Conservation (phyloP, 148 eudicot species). For the Simmondsia chinensis region DNA sequence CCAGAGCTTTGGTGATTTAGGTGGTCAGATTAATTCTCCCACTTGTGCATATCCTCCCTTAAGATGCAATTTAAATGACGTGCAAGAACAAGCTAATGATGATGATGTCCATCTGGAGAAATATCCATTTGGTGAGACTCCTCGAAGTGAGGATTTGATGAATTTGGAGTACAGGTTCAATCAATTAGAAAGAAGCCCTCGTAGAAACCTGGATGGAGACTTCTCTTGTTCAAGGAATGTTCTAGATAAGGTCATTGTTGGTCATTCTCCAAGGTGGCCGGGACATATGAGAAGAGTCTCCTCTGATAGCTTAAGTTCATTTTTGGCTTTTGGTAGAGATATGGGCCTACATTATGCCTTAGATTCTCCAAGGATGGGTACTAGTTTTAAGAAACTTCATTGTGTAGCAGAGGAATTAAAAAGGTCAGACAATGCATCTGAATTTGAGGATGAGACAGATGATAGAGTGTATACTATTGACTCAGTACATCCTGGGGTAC, state of each 20-base stretch:
- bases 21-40: slow-evolving; percentile 31
- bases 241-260: slow-evolving; percentile 65
- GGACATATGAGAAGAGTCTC: slow-evolving; percentile 43
- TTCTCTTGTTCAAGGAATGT: slow-evolving; percentile 26
- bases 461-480: slow-evolving; percentile 92
- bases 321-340: slow-evolving; percentile 31
- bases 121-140: slow-evolving; percentile 63
- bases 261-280: slow-evolving; percentile 49
- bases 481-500: slow-evolving; percentile 45
- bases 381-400: slow-evolving; percentile 41
- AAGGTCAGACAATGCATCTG: slow-evolving; percentile 50
- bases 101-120: slow-evolving; percentile 62
- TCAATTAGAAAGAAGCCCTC: slow-evolving; percentile 63
- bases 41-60: slow-evolving; percentile 66
- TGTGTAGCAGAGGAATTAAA: slow-evolving; percentile 34
- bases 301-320: slow-evolving; percentile 39
- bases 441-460: slow-evolving; percentile 57
- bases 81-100: slow-evolving; percentile 35
- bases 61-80: slow-evolving; percentile 47
- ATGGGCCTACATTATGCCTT: slow-evolving; percentile 24
- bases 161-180: slow-evolving; percentile 69
- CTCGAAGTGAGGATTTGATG: slow-evolving; percentile 49
- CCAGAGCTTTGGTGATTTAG: slow-evolving; percentile 28
- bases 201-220: slow-evolving; percentile 38
- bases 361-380: slow-evolving; percentile 48